These are phyloP conservation scores for thale cress (Arabidopsis thaliana) DNA, from an alignment of 345 rosid genomes.

Conservation along the genomic window TAIR10.1 NC_003075.7:14633501-14634000, in stretches of 20 bases:
- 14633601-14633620: slow-evolving; percentile 61
- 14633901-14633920: slow-evolving; percentile 64
- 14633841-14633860: slow-evolving; percentile 76
- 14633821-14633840: slow-evolving; percentile 50
- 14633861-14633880: slow-evolving; percentile 70
- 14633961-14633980: slow-evolving; percentile 73
- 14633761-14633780: slow-evolving; percentile 49
- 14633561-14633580: slow-evolving; percentile 49
- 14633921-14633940: slow-evolving; percentile 38
- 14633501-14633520: slow-evolving; percentile 44
- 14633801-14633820: slow-evolving; percentile 43
- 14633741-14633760: slow-evolving; percentile 79
- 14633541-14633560: slow-evolving; percentile 36
- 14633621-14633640: slow-evolving; percentile 79
- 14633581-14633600: slow-evolving; percentile 60
- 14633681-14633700: slow-evolving; percentile 38
- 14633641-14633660: slow-evolving; percentile 69
- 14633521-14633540: slow-evolving; percentile 48
- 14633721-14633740: slow-evolving; percentile 58
- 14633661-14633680: slow-evolving; percentile 61
- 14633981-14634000: slow-evolving; percentile 72
- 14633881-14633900: slow-evolving; percentile 56
- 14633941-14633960: slow-evolving; percentile 49
- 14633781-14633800: slow-evolving; percentile 8
- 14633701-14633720: slow-evolving; percentile 55